Evolutionary conservation across 768 basidiomycete species (phyloP).

Genomic region (Leccinum uliginosum): DNA sequence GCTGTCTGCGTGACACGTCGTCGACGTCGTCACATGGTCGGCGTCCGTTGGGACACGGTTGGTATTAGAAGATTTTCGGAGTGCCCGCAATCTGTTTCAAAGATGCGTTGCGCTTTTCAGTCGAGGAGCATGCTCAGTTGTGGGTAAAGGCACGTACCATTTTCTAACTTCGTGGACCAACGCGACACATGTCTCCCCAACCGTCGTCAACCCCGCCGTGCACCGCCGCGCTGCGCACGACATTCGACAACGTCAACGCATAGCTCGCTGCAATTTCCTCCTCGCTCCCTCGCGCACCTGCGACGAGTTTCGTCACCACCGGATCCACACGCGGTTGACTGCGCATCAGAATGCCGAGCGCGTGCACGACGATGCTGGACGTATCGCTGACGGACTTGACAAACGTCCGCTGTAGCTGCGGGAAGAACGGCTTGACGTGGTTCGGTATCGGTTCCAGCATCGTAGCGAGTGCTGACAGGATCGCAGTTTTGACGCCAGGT

Average conservation of each 20-base stretch:
- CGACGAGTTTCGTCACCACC: slow-evolving; percentile 83
- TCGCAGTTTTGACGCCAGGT: slow-evolving; percentile 88
- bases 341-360: slow-evolving; percentile 86
- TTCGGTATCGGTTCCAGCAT: slow-evolving; percentile 84
- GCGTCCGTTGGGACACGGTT: no score
- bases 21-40: no score
- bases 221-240: slow-evolving; percentile 55
- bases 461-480: slow-evolving; percentile 77
- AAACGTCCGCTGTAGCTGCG: slow-evolving; percentile 93
- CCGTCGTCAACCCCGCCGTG: slow-evolving; percentile 71
- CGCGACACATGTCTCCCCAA: slow-evolving; percentile 67
- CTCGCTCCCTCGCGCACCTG: slow-evolving; percentile 59
- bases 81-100: no score
- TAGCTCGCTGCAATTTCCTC: slow-evolving; percentile 71
- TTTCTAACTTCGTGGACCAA: slow-evolving; percentile 71
- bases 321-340: slow-evolving; percentile 90
- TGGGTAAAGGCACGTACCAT: no score
- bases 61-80: no score
- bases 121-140: no score
- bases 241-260: slow-evolving; percentile 70
- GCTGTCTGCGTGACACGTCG: no score
- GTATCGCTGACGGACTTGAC: slow-evolving; percentile 88
- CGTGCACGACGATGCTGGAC: slow-evolving; percentile 69
- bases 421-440: slow-evolving; percentile 97
- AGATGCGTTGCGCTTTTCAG: no score